Percentiles rank a stretch among this genome's conserved stretches.
These are phyloP conservation scores for Aspergillus oerlinghausenensis DNA, from an alignment of 2,329 filamentous ascomycete genomes.

Conservation along the genomic window DNA sequence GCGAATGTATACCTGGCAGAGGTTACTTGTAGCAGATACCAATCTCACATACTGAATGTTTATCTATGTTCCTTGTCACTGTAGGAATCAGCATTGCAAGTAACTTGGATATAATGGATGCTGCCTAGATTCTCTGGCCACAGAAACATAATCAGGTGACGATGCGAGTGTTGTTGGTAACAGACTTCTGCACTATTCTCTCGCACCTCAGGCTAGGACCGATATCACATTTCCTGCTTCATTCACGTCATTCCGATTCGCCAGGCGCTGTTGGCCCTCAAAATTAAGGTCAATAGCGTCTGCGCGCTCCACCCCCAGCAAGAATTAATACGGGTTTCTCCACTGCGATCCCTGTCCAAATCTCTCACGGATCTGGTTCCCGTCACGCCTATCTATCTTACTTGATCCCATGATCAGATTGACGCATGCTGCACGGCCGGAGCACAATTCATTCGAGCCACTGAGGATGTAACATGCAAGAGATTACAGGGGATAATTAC, in stretches of 20 bases:
- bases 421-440: neutral
- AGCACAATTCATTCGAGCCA: neutral
- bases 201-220: neutral
- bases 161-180: neutral
- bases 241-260: neutral
- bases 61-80: neutral
- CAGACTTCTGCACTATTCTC: neutral
- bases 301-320: neutral
- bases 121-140: neutral
- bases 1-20: slow-evolving; percentile 7
- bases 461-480: neutral
- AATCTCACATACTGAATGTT: neutral
- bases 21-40: slow-evolving; percentile 2
- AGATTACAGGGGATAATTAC: neutral
- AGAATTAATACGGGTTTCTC: neutral
- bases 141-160: neutral
- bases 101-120: neutral
- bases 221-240: neutral
- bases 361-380: neutral
- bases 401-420: neutral
- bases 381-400: neutral
- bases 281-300: neutral
- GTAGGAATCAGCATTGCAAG: neutral
- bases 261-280: neutral
- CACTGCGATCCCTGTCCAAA: neutral